Conservation (phyloP, 2,329 filamentous ascomycete species). For the Lachnellula hyalina region DNA sequence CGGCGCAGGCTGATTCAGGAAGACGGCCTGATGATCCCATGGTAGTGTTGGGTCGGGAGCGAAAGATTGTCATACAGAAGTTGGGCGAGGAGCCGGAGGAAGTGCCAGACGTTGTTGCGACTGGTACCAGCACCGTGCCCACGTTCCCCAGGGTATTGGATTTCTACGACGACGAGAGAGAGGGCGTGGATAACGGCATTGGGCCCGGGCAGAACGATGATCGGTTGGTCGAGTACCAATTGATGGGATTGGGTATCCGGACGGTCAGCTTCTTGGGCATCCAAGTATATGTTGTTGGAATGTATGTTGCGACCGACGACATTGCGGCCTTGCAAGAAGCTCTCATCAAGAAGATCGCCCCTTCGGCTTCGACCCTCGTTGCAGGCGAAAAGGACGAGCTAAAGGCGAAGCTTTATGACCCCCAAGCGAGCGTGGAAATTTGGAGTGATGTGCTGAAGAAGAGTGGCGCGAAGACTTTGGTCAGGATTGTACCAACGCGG, state of each 20-base stretch:
- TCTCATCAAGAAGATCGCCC: constrained; percentile 70
- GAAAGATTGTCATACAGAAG: constrained; percentile 28
- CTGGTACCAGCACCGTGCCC: constrained; percentile 29
- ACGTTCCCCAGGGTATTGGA: constrained; percentile 27
- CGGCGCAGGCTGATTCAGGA: constrained; percentile 12
- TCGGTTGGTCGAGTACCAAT: constrained; percentile 64
- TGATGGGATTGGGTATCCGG: constrained; percentile 81
- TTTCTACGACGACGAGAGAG: constrained; percentile 23
- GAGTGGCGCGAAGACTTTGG: constrained; percentile 65
- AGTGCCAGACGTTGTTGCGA: constrained; percentile 32
- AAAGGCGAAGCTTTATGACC: constrained; percentile 63
- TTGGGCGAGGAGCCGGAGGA: constrained; percentile 33
- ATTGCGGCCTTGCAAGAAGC: constrained; percentile 74
- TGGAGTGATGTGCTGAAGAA: constrained; percentile 69
- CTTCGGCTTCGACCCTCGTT: constrained; percentile 75
- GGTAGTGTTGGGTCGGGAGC: constrained; percentile 26
- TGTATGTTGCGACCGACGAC: constrained; percentile 83
- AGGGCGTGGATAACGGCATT: constrained; percentile 3
- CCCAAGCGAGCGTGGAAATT: constrained; percentile 60
- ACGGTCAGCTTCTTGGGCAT: constrained; percentile 86
- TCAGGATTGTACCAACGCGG: constrained; percentile 82
- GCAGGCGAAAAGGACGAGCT: constrained; percentile 74
- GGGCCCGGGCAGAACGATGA: constrained; percentile 12
- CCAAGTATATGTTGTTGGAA: constrained; percentile 89
- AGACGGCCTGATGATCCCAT: constrained; percentile 22